Base-by-base conservation (phyloP, 768 basidiomycete genomes). In the Serendipita sp. region DNA sequence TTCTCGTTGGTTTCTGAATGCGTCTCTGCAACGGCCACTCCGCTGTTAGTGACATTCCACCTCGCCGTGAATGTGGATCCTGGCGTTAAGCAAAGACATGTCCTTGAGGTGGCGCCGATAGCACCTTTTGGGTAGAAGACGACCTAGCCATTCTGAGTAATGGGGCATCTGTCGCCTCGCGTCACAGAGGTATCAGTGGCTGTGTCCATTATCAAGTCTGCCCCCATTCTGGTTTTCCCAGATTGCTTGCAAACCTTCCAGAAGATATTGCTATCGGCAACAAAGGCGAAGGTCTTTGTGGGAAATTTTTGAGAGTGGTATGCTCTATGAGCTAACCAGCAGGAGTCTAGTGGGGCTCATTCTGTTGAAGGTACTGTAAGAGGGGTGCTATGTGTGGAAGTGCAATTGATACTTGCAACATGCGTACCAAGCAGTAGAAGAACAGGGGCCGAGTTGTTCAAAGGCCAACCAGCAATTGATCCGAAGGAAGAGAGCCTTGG, bases 201-300 rank as follows among this genome's bases (percentile, higher is more conserved):
- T 18, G 48, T 50, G 48, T 40, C 37, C 4, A 40, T 11, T 3
- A 11, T 11, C 37, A 40, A 40, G 11, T 16, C 48, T 3, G 48
- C 3, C 4, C 48, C 48, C 29, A 16, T 50, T 31, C 48, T 16
- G 29, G 48, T 6, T 31, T n/a, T 50, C n/a, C 64, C 65, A 36
- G 37, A 18, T 66, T 63, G 37, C 44, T 58, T 16, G 65, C 64
- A 3, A 50, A 64, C 15, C 65, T 34, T 10, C 23, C 53, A 1
- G 64, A 60, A 13, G 64, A 50, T 4, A 6, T 50, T n/a, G 48
- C n/a, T n/a, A n/a, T 40, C 3, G 48, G 48, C n/a, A 31, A n/a
- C 16, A 16, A 50, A 31, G 48, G 48, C 5, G 48, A 50, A 3
- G 4, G 48, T 18, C 48, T n/a, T 16, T 6, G 3, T 50, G 48